Conservation (phyloP, 177 flowering plant genomes). For the Telopea speciosissima region DNA sequence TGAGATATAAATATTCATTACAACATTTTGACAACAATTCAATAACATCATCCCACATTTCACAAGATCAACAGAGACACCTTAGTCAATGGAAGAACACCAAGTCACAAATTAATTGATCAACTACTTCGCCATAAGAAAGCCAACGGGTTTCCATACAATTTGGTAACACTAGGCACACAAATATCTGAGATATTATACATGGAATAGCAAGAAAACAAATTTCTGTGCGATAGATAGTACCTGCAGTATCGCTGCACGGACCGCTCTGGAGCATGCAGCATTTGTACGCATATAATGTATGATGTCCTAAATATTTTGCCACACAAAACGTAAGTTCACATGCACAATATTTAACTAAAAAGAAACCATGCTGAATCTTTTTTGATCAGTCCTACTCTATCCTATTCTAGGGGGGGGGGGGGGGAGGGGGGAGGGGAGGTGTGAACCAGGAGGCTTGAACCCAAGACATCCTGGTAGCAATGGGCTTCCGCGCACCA, state of each 20-base stretch:
- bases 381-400: too few species aligned
- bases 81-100: neutral
- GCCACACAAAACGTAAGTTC: neutral
- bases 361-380: too few species aligned
- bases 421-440: too few species aligned
- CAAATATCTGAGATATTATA: neutral
- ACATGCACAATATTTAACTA: neutral
- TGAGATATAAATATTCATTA: neutral
- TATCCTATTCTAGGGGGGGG: too few species aligned
- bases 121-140: neutral
- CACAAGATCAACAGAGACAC: neutral
- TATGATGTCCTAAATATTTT: slow-evolving; percentile 64
- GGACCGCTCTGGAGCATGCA: slow-evolving; percentile 94
- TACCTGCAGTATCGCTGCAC: slow-evolving; percentile 95
- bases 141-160: neutral
- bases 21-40: too few species aligned
- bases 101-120: too few species aligned
- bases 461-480: too few species aligned
- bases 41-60: too few species aligned
- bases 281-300: slow-evolving; percentile 87
- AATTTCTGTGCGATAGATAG: neutral
- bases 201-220: neutral
- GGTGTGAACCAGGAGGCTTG: too few species aligned
- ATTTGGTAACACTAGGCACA: neutral
- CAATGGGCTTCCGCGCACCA: too few species aligned